Evolutionary conservation across 1,139 yeast genomes (phyloP), one percentile per base, ranked within the genome.

Genomic region (Komagataea norvegica): DNA sequence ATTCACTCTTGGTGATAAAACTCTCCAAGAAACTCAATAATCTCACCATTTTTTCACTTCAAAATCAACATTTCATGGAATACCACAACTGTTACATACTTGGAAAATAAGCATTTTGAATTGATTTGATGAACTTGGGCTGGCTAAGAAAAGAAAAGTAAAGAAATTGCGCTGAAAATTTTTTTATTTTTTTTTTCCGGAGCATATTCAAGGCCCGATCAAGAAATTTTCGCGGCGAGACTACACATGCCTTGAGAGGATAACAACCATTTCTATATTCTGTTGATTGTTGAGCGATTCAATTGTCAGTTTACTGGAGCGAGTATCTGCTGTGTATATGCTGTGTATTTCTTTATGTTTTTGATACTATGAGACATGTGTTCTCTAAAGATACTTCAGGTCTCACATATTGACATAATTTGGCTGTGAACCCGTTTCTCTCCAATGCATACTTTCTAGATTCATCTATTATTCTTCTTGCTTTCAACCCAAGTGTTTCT

Each of bases 391-490:
- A 83, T 1, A 77, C 65, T 1, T 68, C 72, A 14, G 61, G 56
- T 2, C 70, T 69, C 6, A 79, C 80, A 54, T 87, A 87, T 47
- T 68, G 68, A 41, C 80, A 72, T 44, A 86, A 57, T 19, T 70
- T 65, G 2, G 72, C 76, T 1, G 65, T 44, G 47, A 60, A 70
- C 1, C 59, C 59, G 33, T 67, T 55, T 34, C 54, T 24, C 13
- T 60, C 46, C 34, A 58, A 54, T 37, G 83, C 57, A n/a, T 81
- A 84, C 44, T 57, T 53, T 38, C 85, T 59, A 1, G 79, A 73
- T 44, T 72, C 69, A 52, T 88, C 96, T 4, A 88, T 67, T 10
- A 85, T 56, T 36, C 88, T 61, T 49, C 96, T 67, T 7, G 89
- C 89, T 46, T 64, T 63, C 18, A 75, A 59, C 0, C 96, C 96